These are phyloP conservation scores for Tetrapisispora namnaoensis DNA, from an alignment of 805 yeast genomes.

Conservation along the genomic window DNA sequence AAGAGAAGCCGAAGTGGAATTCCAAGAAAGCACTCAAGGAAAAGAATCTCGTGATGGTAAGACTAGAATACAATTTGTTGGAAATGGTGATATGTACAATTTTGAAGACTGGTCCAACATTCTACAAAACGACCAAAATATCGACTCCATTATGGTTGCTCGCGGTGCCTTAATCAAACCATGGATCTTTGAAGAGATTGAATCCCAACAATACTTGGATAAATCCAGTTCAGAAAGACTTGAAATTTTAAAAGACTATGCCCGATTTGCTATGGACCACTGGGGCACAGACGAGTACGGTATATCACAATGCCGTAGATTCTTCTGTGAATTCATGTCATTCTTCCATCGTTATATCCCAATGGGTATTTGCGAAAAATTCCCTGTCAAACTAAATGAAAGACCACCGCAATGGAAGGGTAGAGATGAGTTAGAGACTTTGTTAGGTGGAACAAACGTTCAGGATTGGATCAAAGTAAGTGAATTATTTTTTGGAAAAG, in stretches of 20 bases:
- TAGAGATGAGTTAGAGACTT: conserved; percentile 83
- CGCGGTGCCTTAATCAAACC: conserved; percentile 97
- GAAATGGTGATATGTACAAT: conserved; percentile 89
- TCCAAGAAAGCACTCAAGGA: conserved; percentile 56
- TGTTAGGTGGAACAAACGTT: conserved; percentile 75
- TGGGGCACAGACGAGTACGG: conserved; percentile 99
- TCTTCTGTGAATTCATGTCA: conserved; percentile 86
- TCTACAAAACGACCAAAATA: conserved; percentile 44
- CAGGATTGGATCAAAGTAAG: conserved; percentile 93
- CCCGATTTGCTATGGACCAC: conserved; percentile 79
- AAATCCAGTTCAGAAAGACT: conserved; percentile 85
- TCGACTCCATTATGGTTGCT: conserved; percentile 95
- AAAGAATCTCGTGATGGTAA: conserved; percentile 41
- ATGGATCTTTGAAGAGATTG: conserved; percentile 96
- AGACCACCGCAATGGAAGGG: conserved; percentile 93
- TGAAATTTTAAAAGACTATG: conserved; percentile 57
- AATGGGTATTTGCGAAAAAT: conserved; percentile 77
- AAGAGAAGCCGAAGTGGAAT: conserved; percentile 43
- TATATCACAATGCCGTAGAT: conserved; percentile 76
- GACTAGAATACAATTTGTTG: conserved; percentile 71
- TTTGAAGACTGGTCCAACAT: conserved; percentile 82
- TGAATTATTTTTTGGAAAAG: conserved; percentile 90
- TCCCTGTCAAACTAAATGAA: conserved; percentile 84
- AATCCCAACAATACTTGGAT: conserved; percentile 79
- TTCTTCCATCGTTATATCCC: conserved; percentile 94